phyloP scores from a whole-genome alignment of 371 early-diverging fungal species.

The Mortierella sp. region DNA sequence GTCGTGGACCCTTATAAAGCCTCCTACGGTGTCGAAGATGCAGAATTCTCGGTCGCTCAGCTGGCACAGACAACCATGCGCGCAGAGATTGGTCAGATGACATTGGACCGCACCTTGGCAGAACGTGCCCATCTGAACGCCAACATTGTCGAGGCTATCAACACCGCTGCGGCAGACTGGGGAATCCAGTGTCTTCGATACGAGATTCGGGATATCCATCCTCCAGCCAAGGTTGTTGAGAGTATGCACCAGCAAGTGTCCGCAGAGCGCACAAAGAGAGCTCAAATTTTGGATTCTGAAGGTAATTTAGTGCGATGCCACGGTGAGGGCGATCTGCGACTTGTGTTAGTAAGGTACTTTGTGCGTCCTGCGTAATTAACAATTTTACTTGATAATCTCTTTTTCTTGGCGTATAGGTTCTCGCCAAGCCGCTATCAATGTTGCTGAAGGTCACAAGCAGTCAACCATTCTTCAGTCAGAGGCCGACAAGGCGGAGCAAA shows the following conservation, averaged over 20 bases:
- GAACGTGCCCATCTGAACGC: conserved; percentile 93
- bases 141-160: conserved; percentile 96
- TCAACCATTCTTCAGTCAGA: conserved; percentile 95
- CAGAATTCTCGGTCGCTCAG: conserved; percentile 95
- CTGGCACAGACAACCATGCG: conserved; percentile 99
- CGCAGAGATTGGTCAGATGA: conserved; percentile 98
- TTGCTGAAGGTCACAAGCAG: conserved; percentile 96
- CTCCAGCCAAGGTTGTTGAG: conserved; percentile 94
- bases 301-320: conserved; percentile 32
- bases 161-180: conserved; percentile 94
- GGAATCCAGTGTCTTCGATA: conserved; percentile 95
- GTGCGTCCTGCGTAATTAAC: too few relatives aligned
- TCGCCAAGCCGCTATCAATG: conserved; percentile 96
- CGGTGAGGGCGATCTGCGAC: too few relatives aligned
- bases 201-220: conserved; percentile 96
- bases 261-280: conserved; percentile 96
- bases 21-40: conserved; percentile 96
- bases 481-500: conserved; percentile 88
- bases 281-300: conserved; percentile 96
- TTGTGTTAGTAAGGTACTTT: too few relatives aligned
- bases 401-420: too few relatives aligned
- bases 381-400: too few relatives aligned
- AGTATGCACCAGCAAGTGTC: conserved; percentile 98
- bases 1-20: conserved; percentile 97
- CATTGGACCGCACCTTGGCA: conserved; percentile 94